phyloP scores from a whole-genome alignment of 257 asterid species.

The Rhazya stricta region DNA sequence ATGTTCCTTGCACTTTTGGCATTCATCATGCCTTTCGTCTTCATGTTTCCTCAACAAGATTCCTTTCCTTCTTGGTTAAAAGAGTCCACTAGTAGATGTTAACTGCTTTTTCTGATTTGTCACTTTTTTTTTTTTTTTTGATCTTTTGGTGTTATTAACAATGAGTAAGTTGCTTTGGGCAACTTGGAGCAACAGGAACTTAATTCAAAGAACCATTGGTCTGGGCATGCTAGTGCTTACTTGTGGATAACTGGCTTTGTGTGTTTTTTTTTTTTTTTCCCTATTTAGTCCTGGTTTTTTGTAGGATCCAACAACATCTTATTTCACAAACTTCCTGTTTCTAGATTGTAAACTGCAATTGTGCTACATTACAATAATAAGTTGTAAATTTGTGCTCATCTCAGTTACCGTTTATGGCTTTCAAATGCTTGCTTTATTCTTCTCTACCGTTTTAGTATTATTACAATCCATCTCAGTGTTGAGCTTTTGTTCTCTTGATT shows the following conservation, averaged over 20 bases:
- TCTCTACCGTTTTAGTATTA: background rate
- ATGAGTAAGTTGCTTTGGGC: conserved; percentile 18
- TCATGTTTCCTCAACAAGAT: conserved; percentile 13
- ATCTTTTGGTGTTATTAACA: background rate
- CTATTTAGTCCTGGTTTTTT: conserved; percentile 40
- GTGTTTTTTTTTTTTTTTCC: conserved; percentile 37
- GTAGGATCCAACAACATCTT: conserved; percentile 40
- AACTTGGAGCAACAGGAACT: conserved; percentile 23
- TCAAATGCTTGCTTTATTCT: background rate
- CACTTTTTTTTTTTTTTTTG: too few relatives aligned
- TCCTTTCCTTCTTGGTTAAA: background rate
- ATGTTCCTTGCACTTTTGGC: too few relatives aligned
- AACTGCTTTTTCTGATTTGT: background rate
- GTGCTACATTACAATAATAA: conserved; percentile 20
- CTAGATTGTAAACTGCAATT: conserved; percentile 31
- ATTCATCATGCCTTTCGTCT: background rate
- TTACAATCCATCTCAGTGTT: background rate
- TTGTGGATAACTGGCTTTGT: conserved; percentile 16
- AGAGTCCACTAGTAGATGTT: background rate
- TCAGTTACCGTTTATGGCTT: background rate
- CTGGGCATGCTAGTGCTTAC: conserved; percentile 30
- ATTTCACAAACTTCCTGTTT: conserved; percentile 28
- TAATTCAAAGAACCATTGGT: conserved; percentile 38
- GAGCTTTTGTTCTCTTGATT: too few relatives aligned
- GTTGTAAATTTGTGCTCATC: conserved; percentile 1